phyloP scores from a whole-genome alignment of 2,329 filamentous ascomycete genomes.

The Thelonectria olida region DNA sequence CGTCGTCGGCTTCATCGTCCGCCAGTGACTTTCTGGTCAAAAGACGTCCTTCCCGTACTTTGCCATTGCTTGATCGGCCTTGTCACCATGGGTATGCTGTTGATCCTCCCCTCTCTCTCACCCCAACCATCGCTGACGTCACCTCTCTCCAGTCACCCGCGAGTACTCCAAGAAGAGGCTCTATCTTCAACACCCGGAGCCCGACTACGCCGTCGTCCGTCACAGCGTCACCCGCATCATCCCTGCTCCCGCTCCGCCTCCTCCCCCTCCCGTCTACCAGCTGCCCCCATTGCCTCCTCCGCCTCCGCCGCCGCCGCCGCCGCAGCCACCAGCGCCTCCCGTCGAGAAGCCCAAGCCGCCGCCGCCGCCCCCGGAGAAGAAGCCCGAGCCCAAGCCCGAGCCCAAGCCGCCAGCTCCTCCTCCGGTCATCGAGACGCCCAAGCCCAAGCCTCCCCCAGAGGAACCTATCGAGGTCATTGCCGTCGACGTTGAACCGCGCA shows the following conservation, averaged over 20 bases:
- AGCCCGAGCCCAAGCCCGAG: slow-evolving; percentile 24
- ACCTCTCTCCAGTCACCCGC: slow-evolving; percentile 36
- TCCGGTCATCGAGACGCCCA: slow-evolving; percentile 34
- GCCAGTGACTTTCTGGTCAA: slow-evolving; percentile 14
- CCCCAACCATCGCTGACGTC: slow-evolving; percentile 36
- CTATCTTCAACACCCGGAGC: slow-evolving; percentile 52
- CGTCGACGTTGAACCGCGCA: slow-evolving; percentile 47
- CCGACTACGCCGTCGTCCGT: slow-evolving; percentile 48
- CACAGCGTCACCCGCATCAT: slow-evolving; percentile 51
- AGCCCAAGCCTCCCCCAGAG: slow-evolving; percentile 40
- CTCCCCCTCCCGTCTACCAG: slow-evolving; percentile 33
- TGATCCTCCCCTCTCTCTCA: slow-evolving; percentile 6
- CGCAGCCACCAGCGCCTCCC: slow-evolving; percentile 6
- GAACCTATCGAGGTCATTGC: slow-evolving; percentile 50
- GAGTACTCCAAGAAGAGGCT: slow-evolving; percentile 52
- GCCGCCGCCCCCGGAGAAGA: slow-evolving; percentile 32
- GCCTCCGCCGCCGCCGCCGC: slow-evolving; percentile 30
- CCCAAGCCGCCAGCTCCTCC: slow-evolving; percentile 31
- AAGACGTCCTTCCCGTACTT: not conserved
- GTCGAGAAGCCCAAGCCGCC: slow-evolving; percentile 9
- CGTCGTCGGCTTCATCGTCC: not conserved
- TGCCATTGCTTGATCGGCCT: not conserved
- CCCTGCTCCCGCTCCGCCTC: slow-evolving; percentile 45
- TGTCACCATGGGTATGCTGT: slow-evolving; percentile 39
- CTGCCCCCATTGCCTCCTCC: slow-evolving; percentile 36